A percentile compares a stretch with the other conserved stretches of the same genome.
Conservation (phyloP, 768 basidiomycete species). For the Gelatoporia subvermispora region DNA sequence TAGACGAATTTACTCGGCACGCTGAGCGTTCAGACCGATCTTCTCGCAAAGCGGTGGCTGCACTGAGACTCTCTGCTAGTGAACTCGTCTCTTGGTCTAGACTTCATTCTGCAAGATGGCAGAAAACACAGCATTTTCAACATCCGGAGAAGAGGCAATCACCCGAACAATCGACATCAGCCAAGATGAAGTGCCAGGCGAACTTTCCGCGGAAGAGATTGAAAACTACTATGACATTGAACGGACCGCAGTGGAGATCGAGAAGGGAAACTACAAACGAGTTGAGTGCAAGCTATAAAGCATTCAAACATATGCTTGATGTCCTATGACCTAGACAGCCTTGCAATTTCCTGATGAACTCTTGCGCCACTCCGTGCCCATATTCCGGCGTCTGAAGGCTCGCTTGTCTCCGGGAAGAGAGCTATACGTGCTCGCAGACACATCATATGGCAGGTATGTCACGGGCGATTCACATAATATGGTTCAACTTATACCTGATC, state of each 20-base stretch:
- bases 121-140: constrained; percentile 37
- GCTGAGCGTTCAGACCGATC: too few relatives aligned
- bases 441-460: constrained; percentile 89
- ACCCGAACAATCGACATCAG: constrained; percentile 46
- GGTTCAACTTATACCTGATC: neutral
- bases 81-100: too few relatives aligned
- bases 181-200: constrained; percentile 22
- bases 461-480: neutral
- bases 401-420: constrained; percentile 45
- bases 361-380: constrained; percentile 77
- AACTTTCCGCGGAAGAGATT: constrained; percentile 36
- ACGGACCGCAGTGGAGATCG: constrained; percentile 57
- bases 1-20: too few relatives aligned
- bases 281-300: constrained; percentile 35
- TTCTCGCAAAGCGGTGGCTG: too few relatives aligned
- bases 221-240: constrained; percentile 73
- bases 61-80: too few relatives aligned
- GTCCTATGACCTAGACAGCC: constrained; percentile 50
- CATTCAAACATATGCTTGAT: neutral
- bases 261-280: constrained; percentile 60
- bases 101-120: constrained; percentile 11
- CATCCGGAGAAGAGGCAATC: constrained; percentile 64
- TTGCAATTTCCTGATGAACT: constrained; percentile 97
- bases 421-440: constrained; percentile 92
- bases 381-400: constrained; percentile 64